Percentiles rank a stretch among this genome's conserved stretches.
Conservation (phyloP, 2,329 filamentous ascomycete species). For the Bipolaris zeicola region DNA sequence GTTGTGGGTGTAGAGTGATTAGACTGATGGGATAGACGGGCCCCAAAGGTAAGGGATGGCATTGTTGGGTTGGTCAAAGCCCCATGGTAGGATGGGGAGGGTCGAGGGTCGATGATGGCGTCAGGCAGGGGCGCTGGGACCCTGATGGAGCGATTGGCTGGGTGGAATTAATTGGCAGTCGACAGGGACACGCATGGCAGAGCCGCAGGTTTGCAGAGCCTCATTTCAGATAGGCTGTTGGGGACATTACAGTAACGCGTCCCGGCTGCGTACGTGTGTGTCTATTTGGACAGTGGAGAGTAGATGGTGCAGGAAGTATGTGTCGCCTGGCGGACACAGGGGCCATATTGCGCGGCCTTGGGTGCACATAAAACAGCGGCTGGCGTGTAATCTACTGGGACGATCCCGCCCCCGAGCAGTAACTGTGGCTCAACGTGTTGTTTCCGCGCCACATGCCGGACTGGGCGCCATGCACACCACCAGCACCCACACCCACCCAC, state of each 20-base stretch:
- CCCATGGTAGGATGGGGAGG: not conserved
- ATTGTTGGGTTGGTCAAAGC: not conserved
- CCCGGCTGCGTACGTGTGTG: not conserved
- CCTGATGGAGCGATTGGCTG: not conserved
- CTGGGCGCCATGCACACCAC: not conserved
- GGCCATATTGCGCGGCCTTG: slow-evolving; percentile 14
- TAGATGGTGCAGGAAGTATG: not conserved
- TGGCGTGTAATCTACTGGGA: slow-evolving; percentile 8
- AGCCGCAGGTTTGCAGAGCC: not conserved
- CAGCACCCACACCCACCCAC: not conserved
- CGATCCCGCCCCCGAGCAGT: slow-evolving; percentile 7
- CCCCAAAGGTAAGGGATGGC: not conserved
- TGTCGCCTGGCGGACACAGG: not conserved
- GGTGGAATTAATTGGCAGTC: not conserved
- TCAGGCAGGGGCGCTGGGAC: slow-evolving; percentile 1
- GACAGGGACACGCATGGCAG: not conserved
- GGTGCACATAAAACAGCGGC: slow-evolving; percentile 8
- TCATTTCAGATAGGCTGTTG: slow-evolving; percentile 1
- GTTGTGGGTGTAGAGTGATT: no score
- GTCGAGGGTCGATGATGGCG: not conserved
- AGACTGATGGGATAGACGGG: no score
- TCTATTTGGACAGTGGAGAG: no score
- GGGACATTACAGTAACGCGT: not conserved
- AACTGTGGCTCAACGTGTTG: slow-evolving; percentile 1
- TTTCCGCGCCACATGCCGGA: not conserved